Base-by-base conservation (phyloP, 371 early-diverging fungal genomes). In the Zopfochytrium polystomum region DNA sequence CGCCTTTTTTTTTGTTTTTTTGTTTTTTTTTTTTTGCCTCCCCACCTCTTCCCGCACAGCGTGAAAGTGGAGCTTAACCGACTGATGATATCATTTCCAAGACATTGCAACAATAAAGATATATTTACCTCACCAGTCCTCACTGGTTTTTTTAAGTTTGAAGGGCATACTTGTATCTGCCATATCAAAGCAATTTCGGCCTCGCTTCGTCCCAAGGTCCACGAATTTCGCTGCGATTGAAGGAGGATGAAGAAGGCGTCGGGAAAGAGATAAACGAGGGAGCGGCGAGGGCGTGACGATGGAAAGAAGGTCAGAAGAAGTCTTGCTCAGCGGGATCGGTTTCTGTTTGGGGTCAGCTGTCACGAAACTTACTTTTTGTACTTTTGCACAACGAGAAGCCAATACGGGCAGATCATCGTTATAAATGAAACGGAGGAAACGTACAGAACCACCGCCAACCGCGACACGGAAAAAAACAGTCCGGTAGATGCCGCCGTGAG, bases 201-300 rank as follows among this genome's bases (percentile, higher is more conserved):
- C 48, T 59, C 4, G 95, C 96, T 75, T 94, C 95, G 72, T 96
- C 96, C 96, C 96, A 96, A 20, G 96, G 95, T 0, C 96, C 96
- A 58, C 92, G 89, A 31, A 94, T 93, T 73, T 92, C 92, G 70
- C 90, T 90, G 63, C 50, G 9, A 34, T 5, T 5, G 26, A 54
- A 13, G 7, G 29, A 22, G 22, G 18, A 35, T 27, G 38, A 45
- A 9, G 18, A 48, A 53, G 27, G 38, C 23, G 52, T 6, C 1
- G 0, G 60, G 33, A 32, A 1, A 1, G 1, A 43, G 9, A 35
- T 23, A 66, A 29, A 53, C 29, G 25, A n/a, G 15, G 3, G 33
- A 27, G 2, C 0, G 2, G 29, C 43, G 20, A 33, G 31, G 23
- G 13, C 7, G 22, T 42, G 49, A 38, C 32, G 26, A 52, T 34